phyloP scores from a whole-genome alignment of 2,329 filamentous ascomycete species.

The Beauveria varroae region DNA sequence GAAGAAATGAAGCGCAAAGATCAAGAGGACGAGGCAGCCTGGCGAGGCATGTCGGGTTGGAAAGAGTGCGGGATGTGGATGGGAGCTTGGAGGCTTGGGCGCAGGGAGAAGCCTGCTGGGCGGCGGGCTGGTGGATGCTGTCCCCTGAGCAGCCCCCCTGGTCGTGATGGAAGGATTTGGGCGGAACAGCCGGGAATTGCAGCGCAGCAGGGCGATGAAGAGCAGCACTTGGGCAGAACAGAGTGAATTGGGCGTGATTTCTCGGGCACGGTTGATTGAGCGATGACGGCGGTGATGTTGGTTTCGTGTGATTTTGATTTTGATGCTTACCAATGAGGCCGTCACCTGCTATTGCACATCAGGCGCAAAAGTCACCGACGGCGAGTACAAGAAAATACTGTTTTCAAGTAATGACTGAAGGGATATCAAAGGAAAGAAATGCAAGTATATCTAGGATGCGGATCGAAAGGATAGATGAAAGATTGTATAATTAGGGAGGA shows the following conservation, averaged over 20 bases:
- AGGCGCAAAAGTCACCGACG: too few species aligned
- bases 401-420: too few species aligned
- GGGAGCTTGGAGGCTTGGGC: not conserved
- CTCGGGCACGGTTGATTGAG: not conserved
- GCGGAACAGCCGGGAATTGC: slow-evolving; percentile 7
- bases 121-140: not conserved
- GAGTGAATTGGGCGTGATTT: not conserved
- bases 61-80: not conserved
- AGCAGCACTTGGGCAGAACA: not conserved
- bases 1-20: not conserved
- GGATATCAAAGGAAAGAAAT: too few species aligned
- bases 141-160: slow-evolving; percentile 6
- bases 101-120: slow-evolving; percentile 2
- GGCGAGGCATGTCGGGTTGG: not conserved
- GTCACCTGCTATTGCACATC: too few species aligned
- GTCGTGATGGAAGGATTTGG: not conserved
- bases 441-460: too few species aligned
- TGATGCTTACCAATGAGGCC: not conserved
- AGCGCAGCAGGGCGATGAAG: not conserved
- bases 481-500: too few species aligned
- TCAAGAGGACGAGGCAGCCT: not conserved
- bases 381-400: too few species aligned
- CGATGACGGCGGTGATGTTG: not conserved
- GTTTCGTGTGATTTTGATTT: not conserved
- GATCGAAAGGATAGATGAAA: too few species aligned